Percentiles rank a stretch among this genome's conserved stretches.
Evolutionary conservation across 2,329 filamentous ascomycete genomes (phyloP).

Genomic region (Verticillium dahliae): DNA sequence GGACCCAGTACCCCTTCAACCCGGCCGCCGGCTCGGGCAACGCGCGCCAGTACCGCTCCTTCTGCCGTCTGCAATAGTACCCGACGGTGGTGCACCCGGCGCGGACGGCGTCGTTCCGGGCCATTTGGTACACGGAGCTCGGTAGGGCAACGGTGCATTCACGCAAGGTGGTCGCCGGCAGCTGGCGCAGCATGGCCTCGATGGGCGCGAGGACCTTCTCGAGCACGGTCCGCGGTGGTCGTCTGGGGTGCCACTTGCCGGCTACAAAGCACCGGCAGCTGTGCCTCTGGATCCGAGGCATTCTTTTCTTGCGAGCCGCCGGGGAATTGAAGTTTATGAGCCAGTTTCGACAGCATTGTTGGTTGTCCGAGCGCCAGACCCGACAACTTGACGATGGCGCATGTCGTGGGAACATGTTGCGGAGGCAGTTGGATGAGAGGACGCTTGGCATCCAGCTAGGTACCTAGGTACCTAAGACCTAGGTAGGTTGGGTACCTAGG

Average conservation of each 20-base stretch:
- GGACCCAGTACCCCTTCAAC: constrained; percentile 18
- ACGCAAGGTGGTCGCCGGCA: constrained; percentile 7
- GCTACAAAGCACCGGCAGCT: not conserved
- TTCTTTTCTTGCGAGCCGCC: not conserved
- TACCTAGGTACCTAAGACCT: too few species aligned
- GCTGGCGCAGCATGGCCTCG: constrained; percentile 14
- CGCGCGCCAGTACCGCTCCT: constrained; percentile 16
- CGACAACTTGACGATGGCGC: not conserved
- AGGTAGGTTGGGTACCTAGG: too few species aligned
- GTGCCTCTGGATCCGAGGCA: not conserved
- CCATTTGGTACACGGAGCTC: constrained; percentile 12
- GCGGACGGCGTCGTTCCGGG: constrained; percentile 8
- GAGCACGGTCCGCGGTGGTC: not conserved
- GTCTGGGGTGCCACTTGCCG: too few species aligned
- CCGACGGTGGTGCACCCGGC: constrained; percentile 7
- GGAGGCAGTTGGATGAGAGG: too few species aligned
- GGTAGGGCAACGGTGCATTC: constrained; percentile 17
- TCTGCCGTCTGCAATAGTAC: constrained; percentile 7
- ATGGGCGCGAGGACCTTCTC: constrained; percentile 11
- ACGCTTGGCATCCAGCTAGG: too few species aligned
- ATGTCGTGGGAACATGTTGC: not conserved
- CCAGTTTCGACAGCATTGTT: not conserved
- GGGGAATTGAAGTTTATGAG: not conserved
- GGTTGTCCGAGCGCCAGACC: not conserved
- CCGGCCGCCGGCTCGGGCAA: constrained; percentile 5